Percentiles rank a stretch among this genome's conserved stretches.
phyloP scores from a whole-genome alignment of 2,329 filamentous ascomycete genomes.

The Apiospora koreana region DNA sequence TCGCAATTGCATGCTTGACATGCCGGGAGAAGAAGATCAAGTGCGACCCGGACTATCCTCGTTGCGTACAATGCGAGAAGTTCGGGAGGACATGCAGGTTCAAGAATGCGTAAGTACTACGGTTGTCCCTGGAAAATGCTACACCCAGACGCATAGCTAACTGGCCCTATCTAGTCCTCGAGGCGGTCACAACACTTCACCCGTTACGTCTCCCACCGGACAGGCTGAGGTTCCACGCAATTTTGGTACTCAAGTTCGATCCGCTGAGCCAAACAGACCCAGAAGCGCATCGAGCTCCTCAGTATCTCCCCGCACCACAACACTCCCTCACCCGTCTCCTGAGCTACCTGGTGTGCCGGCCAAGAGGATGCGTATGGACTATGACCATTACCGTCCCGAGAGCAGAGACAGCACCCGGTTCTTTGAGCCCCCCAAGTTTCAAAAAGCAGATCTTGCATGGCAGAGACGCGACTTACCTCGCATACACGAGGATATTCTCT shows the following conservation, averaged over 20 bases:
- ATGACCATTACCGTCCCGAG: constrained; percentile 45
- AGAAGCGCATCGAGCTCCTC: constrained; percentile 49
- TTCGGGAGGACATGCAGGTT: constrained; percentile 84
- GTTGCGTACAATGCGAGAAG: constrained; percentile 90
- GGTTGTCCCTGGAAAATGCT: not conserved
- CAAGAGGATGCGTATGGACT: constrained; percentile 52
- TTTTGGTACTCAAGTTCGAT: constrained; percentile 31
- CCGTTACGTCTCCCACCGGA: constrained; percentile 53
- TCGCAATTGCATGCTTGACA: constrained; percentile 84
- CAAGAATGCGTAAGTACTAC: constrained; percentile 75
- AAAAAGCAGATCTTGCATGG: constrained; percentile 35
- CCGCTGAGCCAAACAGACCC: constrained; percentile 39
- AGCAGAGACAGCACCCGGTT: constrained; percentile 30
- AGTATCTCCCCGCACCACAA: constrained; percentile 47
- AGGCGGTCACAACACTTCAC: constrained; percentile 59
- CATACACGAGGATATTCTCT: constrained; percentile 50
- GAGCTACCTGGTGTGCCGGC: constrained; percentile 36
- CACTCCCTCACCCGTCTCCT: constrained; percentile 29
- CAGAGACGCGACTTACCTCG: constrained; percentile 47
- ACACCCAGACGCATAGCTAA: not conserved
- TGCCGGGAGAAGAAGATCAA: constrained; percentile 98
- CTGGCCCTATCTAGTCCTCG: constrained; percentile 45
- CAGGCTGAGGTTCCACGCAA: constrained; percentile 44
- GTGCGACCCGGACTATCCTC: constrained; percentile 84
- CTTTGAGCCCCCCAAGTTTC: constrained; percentile 36